A percentile compares a stretch with the other conserved stretches of the same genome.
Evolutionary conservation across 306 rosid species (phyloP).

Genomic region (Acacia confusa): DNA sequence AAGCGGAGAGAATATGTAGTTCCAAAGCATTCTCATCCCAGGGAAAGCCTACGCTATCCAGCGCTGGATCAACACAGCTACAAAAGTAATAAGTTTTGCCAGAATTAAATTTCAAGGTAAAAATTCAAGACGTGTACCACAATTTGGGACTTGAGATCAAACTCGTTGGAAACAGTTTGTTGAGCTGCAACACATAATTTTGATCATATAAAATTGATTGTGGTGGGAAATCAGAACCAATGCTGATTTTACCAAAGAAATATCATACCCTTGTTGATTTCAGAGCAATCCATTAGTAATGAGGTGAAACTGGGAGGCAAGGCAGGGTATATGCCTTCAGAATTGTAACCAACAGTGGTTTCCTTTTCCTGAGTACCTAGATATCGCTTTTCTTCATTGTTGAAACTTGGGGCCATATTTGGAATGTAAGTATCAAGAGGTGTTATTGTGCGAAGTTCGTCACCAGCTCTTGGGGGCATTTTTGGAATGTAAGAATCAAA

Average conservation of each 20-base stretch:
- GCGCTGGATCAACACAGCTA: constrained; percentile 21
- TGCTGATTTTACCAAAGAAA: neutral
- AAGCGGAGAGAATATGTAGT: constrained; percentile 17
- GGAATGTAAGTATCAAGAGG: constrained; percentile 53
- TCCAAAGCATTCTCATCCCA: constrained; percentile 18
- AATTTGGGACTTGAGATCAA: constrained; percentile 65
- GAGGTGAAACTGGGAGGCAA: constrained; percentile 86
- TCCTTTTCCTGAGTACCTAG: constrained; percentile 40
- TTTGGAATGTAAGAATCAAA: constrained; percentile 52
- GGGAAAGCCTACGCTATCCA: constrained; percentile 16
- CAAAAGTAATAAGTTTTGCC: neutral
- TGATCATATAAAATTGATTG: constrained; percentile 32
- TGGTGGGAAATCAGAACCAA: constrained; percentile 24
- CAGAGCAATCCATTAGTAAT: constrained; percentile 51
- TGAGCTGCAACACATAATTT: constrained; percentile 48
- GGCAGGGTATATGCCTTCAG: constrained; percentile 48
- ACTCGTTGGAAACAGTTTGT: constrained; percentile 43
- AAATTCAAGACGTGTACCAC: constrained; percentile 48
- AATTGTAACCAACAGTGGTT: constrained; percentile 30
- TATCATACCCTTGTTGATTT: constrained; percentile 51
- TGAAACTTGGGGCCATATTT: constrained; percentile 49
- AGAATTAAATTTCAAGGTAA: neutral
- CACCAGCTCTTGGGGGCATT: constrained; percentile 59
- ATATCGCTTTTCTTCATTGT: constrained; percentile 37
- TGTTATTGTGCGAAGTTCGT: constrained; percentile 47